Percentiles rank a stretch among this genome's conserved stretches.
Evolutionary conservation across 163 green algal genomes (phyloP).

Genomic region (Trebouxiophyceae sp.): DNA sequence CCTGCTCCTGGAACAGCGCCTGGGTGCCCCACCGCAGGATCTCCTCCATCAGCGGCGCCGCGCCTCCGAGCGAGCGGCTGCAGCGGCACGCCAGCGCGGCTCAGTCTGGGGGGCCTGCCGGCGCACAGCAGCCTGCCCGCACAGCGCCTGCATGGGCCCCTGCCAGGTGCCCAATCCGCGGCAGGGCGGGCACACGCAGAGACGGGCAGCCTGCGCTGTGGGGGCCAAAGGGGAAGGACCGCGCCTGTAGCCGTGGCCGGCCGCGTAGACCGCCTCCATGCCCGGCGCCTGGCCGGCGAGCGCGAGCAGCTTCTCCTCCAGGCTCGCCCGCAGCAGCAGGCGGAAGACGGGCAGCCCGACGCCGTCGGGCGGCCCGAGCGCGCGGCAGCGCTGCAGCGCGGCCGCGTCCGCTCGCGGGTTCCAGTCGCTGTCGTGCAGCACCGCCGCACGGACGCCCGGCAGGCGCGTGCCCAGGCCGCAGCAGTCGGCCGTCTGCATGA

Average conservation of each 20-base stretch:
- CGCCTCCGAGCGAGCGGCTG: constrained; percentile 10
- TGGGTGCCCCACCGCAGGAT: constrained; percentile 43
- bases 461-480: constrained; percentile 72
- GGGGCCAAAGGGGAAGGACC: too few relatives aligned
- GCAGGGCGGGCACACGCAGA: too few relatives aligned
- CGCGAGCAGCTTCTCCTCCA: constrained; percentile 61
- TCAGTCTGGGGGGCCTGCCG: too few relatives aligned
- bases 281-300: constrained; percentile 33
- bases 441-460: constrained; percentile 31
- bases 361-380: constrained; percentile 48
- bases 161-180: too few relatives aligned
- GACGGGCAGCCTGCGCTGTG: too few relatives aligned
- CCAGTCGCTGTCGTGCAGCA: constrained; percentile 73
- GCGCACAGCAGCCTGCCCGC: too few relatives aligned
- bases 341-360: constrained; percentile 28
- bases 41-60: constrained; percentile 47
- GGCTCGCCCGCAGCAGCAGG: constrained; percentile 34
- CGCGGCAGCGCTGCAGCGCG: constrained; percentile 60
- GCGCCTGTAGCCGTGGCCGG: neutral
- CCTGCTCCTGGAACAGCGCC: constrained; percentile 29
- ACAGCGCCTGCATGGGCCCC: too few relatives aligned
- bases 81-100: too few relatives aligned
- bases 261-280: constrained; percentile 9
- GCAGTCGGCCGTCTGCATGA: constrained; percentile 42
- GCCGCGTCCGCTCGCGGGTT: constrained; percentile 28